Percentiles rank a stretch among this genome's conserved stretches.
Conservation (phyloP, 129 eudicot genomes). For the Tagetes patula region DNA sequence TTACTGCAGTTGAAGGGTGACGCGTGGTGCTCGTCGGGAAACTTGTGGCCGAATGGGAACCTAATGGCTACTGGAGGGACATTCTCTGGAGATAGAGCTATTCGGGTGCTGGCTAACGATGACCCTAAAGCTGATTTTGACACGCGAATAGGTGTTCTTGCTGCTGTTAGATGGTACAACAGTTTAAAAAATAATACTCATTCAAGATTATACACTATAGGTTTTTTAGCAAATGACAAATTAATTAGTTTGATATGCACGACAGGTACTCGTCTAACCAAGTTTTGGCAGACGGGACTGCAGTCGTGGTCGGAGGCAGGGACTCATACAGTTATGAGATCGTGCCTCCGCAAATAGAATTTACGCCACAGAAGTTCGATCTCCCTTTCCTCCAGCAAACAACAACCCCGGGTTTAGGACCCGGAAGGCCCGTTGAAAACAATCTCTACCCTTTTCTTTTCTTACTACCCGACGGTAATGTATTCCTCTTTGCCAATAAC, state of each 20-base stretch:
- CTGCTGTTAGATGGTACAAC: constrained; percentile 55
- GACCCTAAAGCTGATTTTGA: constrained; percentile 28
- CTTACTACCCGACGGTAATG: constrained; percentile 31
- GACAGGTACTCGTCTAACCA: constrained; percentile 31
- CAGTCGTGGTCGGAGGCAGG: constrained; percentile 68
- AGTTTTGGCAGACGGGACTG: constrained; percentile 54
- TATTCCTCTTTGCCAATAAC: constrained; percentile 36
- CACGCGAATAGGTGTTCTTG: constrained; percentile 36
- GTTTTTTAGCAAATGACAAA: neutral
- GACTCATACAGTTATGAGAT: constrained; percentile 54
- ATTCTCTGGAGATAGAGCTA: constrained; percentile 35
- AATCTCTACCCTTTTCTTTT: constrained; percentile 34
- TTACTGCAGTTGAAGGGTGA: constrained; percentile 46
- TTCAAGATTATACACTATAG: neutral
- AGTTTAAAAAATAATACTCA: neutral
- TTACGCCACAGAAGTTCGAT: constrained; percentile 25
- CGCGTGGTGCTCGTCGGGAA: constrained; percentile 94
- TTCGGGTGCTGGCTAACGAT: constrained; percentile 37
- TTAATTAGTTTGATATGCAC: neutral
- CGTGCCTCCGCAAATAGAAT: constrained; percentile 42
- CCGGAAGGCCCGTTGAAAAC: constrained; percentile 37
- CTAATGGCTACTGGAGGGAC: constrained; percentile 70
- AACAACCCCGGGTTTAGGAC: constrained; percentile 48
- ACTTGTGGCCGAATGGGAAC: constrained; percentile 52
- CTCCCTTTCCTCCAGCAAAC: constrained; percentile 56